Percentiles rank a stretch among this genome's conserved stretches.
Conservation (phyloP, 1,139 yeast genomes). For the Scheffersomyces illinoinensis region DNA sequence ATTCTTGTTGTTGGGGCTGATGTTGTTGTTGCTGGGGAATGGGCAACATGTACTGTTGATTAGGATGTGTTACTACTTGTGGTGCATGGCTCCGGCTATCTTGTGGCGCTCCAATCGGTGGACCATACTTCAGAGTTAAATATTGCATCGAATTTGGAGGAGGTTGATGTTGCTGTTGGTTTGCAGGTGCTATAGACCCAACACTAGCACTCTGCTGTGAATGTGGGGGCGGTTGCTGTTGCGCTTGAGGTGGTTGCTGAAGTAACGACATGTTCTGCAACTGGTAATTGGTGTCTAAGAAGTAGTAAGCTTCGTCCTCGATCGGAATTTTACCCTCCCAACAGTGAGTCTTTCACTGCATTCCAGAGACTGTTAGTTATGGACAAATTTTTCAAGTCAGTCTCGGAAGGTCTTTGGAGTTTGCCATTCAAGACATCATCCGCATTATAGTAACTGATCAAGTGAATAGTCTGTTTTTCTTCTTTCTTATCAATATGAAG, state of each 20-base stretch:
- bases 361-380: constrained; percentile 62
- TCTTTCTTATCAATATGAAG: constrained; percentile 27
- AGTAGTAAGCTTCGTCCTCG: constrained; percentile 55
- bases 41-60: constrained; percentile 12
- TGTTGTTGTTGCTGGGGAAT: constrained; percentile 7
- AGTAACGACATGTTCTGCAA: constrained; percentile 41
- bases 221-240: constrained; percentile 3
- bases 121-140: constrained; percentile 6
- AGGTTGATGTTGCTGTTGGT: background rate
- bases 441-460: constrained; percentile 76
- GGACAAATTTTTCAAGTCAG: constrained; percentile 50
- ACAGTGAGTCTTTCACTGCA: constrained; percentile 59
- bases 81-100: constrained; percentile 13
- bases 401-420: constrained; percentile 60
- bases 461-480: constrained; percentile 59
- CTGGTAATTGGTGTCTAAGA: constrained; percentile 49
- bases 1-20: constrained; percentile 4
- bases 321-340: constrained; percentile 57
- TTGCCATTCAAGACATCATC: constrained; percentile 66
- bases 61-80: background rate
- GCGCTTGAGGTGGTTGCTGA: constrained; percentile 15
- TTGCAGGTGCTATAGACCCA: constrained; percentile 3
- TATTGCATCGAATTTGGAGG: constrained; percentile 5
- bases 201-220: constrained; percentile 2
- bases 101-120: background rate